Evolutionary conservation across 495 filamentous ascomycete genomes (phyloP), one percentile per base, ranked within the genome.

Genomic region (Penicillium dipodomyicola): DNA sequence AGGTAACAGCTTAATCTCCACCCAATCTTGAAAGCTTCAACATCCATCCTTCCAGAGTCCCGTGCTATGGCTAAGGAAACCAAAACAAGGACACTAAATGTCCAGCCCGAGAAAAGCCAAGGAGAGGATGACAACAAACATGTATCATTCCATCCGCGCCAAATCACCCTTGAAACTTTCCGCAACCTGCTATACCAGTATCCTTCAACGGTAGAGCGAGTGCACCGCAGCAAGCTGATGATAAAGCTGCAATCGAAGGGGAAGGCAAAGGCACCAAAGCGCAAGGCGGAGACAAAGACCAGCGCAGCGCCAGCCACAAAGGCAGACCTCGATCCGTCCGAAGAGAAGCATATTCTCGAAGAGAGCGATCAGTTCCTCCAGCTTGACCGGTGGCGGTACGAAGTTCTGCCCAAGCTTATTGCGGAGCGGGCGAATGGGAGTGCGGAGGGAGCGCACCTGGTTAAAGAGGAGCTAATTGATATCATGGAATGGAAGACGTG

Each of bases 401-500:
- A 63, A 29, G 49, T 19, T 5, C 51, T 77, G 23, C 70, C 73
- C 0, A 35, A 10, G 25, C 10, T 48, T 1, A 32, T 76, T 11
- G 48, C 39, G 15, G 32, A 55, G 46, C 41, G 70, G 37, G 17
- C 25, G 27, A 48, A 19, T 40, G 39, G 27, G 10, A 25, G 22
- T 23, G 17, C 27, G 23, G 23, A 43, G 3, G 45, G 27, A 52
- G 50, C 35, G n/a, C 60, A 58, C 52, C 27, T 76, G 9, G 61
- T 52, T 12, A 74, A 72, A 20, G 67, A 69, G 0, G 74, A 77
- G 30, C 23, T 75, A 29, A 44, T 70, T 40, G 53, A 40, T 32
- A 55, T 91, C n/a, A 81, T 90, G 48, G 82, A 88, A 53, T 92
- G 89, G 89, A 92, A 91, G 72, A 70, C 88, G 87, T 91, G 77